Evolutionary conservation across 176 grass and related monocot species (phyloP), one percentile per base, ranked within the genome.

Genomic region (Ensete ventricosum): DNA sequence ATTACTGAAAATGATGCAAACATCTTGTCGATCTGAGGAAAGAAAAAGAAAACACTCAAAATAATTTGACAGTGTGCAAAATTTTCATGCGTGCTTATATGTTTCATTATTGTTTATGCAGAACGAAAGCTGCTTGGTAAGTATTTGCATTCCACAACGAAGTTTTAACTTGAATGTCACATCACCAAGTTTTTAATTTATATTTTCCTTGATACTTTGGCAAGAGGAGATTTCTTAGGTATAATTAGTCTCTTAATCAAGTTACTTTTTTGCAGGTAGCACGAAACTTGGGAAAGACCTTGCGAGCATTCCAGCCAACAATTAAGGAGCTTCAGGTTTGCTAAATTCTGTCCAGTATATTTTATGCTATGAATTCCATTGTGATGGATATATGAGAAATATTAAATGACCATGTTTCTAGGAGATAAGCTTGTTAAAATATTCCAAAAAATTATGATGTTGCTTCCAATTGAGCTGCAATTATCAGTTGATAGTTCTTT

Each of bases 301-400:
- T 98, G 67, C 90, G 90, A 74, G 84, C 88, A 78, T 98, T 98
- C 81, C 95, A 98, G 55, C 95, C 95, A 79, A 98, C 95, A 22
- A 93, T 93, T 78, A 82, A 82, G 79, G 95, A 98, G 77, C 83
- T 98, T 77, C 95, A 93, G 90, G 95, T 98, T 78, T 71, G 81
- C 5, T 2, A 27, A 59, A 80, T 80, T 82, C 52, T 74, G 77
- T 69, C 14, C 68, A 62, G 19, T 52, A 25, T n/a, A 20, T 50
- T 64, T 54, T 81, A 14, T 20, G 58, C 27, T 7, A 43, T 43
- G 34, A 43, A 43, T 48, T 75, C 73, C 16, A n/a, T 53, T 1
- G 5, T 55, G 17, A 34, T 6, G 54, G 55, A 58, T 75, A 5
- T 13, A 59, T 48, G 10, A 25, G 34, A 43, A 60, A 14, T 49